A percentile compares a stretch with the other conserved stretches of the same genome.
Conservation (phyloP, 371 early-diverging fungal species). For the Mycotypha africana region DNA sequence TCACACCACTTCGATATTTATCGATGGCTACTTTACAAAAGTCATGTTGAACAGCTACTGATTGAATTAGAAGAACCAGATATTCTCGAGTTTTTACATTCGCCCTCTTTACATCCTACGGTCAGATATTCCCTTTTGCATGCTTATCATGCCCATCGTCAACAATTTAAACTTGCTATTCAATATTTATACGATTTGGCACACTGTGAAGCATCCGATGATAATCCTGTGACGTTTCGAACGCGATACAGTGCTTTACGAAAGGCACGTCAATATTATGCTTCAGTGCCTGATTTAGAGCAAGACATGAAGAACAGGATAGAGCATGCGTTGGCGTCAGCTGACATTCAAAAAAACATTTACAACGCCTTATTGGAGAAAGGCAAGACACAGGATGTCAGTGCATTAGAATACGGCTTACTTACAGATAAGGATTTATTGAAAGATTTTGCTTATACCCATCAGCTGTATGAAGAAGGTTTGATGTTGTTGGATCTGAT, state of each 20-base stretch:
- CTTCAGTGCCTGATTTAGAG: not conserved
- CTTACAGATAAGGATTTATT: slow-evolving; percentile 4
- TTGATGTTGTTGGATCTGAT: slow-evolving; percentile 12
- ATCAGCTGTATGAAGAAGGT: slow-evolving; percentile 11
- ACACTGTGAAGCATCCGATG: no score
- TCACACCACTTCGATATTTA: slow-evolving; percentile 9
- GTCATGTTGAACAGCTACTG: slow-evolving; percentile 1
- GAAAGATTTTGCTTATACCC: slow-evolving; percentile 1
- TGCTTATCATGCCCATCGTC: slow-evolving; percentile 2
- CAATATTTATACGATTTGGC: slow-evolving; percentile 1
- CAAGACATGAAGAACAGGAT: not conserved
- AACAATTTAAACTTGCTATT: not conserved
- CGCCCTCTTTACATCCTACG: no score
- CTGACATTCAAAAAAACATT: slow-evolving; percentile 4
- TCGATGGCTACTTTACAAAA: slow-evolving; percentile 4
- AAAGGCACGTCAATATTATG: not conserved
- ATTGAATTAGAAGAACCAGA: not conserved
- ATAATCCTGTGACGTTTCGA: no score
- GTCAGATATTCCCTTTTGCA: slow-evolving; percentile 3
- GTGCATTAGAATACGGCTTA: not conserved
- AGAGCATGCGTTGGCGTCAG: not conserved
- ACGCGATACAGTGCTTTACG: no score
- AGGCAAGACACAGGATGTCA: not conserved
- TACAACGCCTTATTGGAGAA: not conserved
- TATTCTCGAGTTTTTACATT: no score